phyloP scores from a whole-genome alignment of 768 basidiomycete genomes.

The Rhodosporidiobolus sp. region DNA sequence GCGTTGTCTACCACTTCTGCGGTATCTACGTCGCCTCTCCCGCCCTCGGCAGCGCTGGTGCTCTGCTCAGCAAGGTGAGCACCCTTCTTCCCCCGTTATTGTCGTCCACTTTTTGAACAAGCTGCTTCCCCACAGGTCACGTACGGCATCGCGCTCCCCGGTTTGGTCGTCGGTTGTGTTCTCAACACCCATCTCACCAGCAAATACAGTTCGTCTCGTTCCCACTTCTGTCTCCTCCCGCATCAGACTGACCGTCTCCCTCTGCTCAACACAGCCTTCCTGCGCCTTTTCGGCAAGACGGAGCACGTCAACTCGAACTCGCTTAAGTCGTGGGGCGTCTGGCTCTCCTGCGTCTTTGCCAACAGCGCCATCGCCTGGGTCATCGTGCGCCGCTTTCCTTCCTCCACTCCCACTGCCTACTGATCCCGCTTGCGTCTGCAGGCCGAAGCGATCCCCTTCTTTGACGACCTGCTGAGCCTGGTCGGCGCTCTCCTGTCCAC shows the following conservation, averaged over 20 bases:
- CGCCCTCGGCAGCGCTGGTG: constrained; percentile 47
- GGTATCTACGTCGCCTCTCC: constrained; percentile 46
- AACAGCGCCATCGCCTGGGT: constrained; percentile 36
- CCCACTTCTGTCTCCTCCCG: not conserved
- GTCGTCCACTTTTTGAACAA: too few relatives aligned
- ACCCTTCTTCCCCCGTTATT: too few relatives aligned
- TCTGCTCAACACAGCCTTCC: not conserved
- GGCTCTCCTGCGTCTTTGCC: constrained; percentile 45
- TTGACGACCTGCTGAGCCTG: not conserved
- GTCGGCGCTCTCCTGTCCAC: not conserved
- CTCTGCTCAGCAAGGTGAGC: constrained; percentile 41
- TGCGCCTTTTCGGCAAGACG: not conserved
- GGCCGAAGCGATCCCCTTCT: not conserved
- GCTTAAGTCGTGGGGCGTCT: constrained; percentile 41
- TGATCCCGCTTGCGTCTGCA: too few relatives aligned
- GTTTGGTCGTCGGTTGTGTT: constrained; percentile 11
- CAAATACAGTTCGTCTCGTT: not conserved
- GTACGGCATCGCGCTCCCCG: constrained; percentile 36
- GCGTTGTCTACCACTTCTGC: constrained; percentile 44
- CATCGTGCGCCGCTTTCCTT: not conserved
- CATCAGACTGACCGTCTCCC: not conserved
- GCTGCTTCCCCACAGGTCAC: constrained; percentile 21
- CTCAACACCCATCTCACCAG: not conserved
- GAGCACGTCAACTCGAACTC: constrained; percentile 41
- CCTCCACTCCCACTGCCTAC: not conserved